These are phyloP conservation scores for Ophiostoma sp. DNA, from an alignment of 2,329 filamentous ascomycete genomes.

Conservation along the genomic window DNA sequence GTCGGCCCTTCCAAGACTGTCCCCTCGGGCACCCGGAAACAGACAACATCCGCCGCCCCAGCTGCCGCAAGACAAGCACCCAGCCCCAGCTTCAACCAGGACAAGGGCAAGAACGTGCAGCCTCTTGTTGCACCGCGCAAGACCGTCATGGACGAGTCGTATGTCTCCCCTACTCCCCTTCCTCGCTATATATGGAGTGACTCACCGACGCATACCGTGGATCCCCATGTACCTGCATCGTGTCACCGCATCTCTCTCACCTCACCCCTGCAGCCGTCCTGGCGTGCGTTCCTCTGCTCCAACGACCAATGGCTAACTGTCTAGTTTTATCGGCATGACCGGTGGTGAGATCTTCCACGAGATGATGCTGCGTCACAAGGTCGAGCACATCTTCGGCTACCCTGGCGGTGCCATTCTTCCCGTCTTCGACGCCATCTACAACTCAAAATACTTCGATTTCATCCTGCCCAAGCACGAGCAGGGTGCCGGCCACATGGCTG, in stretches of 20 bases:
- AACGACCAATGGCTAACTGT: neutral
- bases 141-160: constrained; percentile 74
- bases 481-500: constrained; percentile 96
- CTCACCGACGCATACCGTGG: neutral
- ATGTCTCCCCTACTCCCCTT: constrained; percentile 37
- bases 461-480: constrained; percentile 94
- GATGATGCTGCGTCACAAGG: constrained; percentile 91
- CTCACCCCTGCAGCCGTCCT: neutral
- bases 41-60: constrained; percentile 45
- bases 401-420: constrained; percentile 94
- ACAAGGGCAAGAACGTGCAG: constrained; percentile 56
- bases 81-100: constrained; percentile 56
- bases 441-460: constrained; percentile 94
- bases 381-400: constrained; percentile 93
- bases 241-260: neutral
- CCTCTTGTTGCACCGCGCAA: constrained; percentile 57
- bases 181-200: neutral
- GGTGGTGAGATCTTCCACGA: constrained; percentile 98
- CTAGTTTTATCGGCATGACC: constrained; percentile 83
- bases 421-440: constrained; percentile 98
- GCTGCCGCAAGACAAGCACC: constrained; percentile 54
- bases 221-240: neutral
- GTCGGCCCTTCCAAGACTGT: constrained; percentile 38
- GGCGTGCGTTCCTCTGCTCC: neutral
- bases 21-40: constrained; percentile 41